Percentiles rank a stretch among this genome's conserved stretches.
Evolutionary conservation across 805 yeast genomes (phyloP).

Genomic region (Lipomyces mesembrius): DNA sequence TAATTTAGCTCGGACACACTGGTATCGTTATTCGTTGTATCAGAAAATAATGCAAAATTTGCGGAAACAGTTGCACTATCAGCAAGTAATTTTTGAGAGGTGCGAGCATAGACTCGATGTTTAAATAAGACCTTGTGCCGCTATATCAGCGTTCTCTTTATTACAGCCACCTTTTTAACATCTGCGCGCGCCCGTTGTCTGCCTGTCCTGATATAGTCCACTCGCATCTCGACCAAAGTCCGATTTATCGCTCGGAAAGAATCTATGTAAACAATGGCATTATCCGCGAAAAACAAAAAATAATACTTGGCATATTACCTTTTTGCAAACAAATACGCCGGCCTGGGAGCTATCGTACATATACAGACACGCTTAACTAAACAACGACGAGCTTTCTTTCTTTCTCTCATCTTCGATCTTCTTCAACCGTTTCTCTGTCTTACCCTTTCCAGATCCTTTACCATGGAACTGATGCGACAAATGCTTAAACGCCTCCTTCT

Average conservation of each 20-base stretch:
- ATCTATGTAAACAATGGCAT: conserved; percentile 4
- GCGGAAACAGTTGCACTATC: background rate
- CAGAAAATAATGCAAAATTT: background rate
- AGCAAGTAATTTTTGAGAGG: background rate
- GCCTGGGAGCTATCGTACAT: background rate
- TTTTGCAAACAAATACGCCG: background rate
- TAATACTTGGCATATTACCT: background rate
- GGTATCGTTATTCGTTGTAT: background rate
- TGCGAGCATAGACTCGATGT: background rate
- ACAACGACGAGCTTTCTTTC: conserved; percentile 36
- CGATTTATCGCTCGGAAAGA: background rate
- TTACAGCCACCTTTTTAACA: background rate
- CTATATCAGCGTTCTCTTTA: background rate
- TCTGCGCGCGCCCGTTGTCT: background rate
- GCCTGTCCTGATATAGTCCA: background rate
- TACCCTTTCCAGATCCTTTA: conserved; percentile 46
- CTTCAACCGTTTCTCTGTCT: conserved; percentile 45
- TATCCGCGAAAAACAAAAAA: background rate
- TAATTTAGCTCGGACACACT: background rate
- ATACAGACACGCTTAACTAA: conserved; percentile 3
- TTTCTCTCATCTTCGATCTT: conserved; percentile 42
- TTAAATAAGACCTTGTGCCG: background rate
- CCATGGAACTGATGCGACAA: conserved; percentile 83
- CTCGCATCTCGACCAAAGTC: background rate
- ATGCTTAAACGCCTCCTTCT: conserved; percentile 77